Evolutionary conservation across 2,329 filamentous ascomycete species (phyloP).

Genomic region (Ophiocordyceps australis): DNA sequence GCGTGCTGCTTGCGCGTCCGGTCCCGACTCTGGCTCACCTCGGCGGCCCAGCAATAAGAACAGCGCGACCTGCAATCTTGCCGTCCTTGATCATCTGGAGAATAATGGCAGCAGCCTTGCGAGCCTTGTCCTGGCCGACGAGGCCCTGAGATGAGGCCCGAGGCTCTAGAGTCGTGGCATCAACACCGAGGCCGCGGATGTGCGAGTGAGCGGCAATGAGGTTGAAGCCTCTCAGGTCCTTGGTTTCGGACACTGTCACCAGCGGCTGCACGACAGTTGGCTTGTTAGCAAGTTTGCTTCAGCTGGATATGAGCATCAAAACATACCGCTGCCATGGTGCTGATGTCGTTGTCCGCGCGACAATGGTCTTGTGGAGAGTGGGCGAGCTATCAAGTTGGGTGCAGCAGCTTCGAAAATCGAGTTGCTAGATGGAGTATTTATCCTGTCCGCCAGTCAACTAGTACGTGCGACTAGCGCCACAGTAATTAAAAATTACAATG

Average conservation of each 20-base stretch:
- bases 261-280: constrained; percentile 32
- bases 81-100: constrained; percentile 98
- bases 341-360: constrained; percentile 1
- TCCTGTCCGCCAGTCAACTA: too few relatives aligned
- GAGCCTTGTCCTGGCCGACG: constrained; percentile 89
- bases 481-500: too few relatives aligned
- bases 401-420: too few relatives aligned
- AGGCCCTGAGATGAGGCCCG: constrained; percentile 75
- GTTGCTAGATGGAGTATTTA: too few relatives aligned
- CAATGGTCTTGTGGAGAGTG: constrained; percentile 1
- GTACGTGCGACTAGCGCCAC: too few relatives aligned
- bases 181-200: constrained; percentile 87
- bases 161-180: constrained; percentile 78
- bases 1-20: background rate
- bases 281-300: too few relatives aligned
- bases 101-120: constrained; percentile 90
- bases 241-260: constrained; percentile 78
- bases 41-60: constrained; percentile 86
- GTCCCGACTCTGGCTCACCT: constrained; percentile 36
- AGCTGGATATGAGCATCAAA: too few relatives aligned
- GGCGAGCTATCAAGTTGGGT: background rate
- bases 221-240: constrained; percentile 90
- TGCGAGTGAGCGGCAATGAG: constrained; percentile 97
- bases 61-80: constrained; percentile 90
- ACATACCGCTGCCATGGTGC: constrained; percentile 35